Evolutionary conservation across 2,329 filamentous ascomycete genomes (phyloP), one percentile per base, ranked within the genome.

Genomic region (Celoporthe dispersa): DNA sequence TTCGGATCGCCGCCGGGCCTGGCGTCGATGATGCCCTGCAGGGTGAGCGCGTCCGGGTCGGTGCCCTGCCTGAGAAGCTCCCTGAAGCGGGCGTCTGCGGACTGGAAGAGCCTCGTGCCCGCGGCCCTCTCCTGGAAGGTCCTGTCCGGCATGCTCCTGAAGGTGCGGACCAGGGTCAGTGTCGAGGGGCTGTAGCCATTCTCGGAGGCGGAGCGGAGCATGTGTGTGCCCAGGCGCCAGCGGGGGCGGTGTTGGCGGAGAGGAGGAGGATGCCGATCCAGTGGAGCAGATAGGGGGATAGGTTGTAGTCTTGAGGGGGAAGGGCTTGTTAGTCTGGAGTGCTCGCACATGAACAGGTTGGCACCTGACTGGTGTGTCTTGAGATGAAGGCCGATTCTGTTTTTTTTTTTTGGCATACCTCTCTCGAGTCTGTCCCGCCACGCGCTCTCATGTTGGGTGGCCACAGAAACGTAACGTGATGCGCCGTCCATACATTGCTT

Each of bases 181-280:
- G 79, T 77, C 22, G 80, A 79, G 8, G 82, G 81, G 44, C 71
- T 64, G 73, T 83, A 82, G 51, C 73, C 77, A 1, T 79, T 71
- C 25, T 70, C 63, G 11, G 76, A 75, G 12, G 79, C 78, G 2
- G 78, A 77, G 68, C 76, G 66, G 59, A 83, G 75, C 73, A 84
- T 80, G 68, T 81, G 77, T 6, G 74, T 65, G 14, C 75, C 77
- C 2, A 83, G 69, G 35, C 69, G 62, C 61, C 65, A 71, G 11
- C 72, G 64, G 11, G 60, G 0, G 64, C 67, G 0, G 57, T 63
- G n/a, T 73, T 64, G 37, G 62, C 57, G 35, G 61, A 31, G 19
- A 74, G 63, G 22, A 81, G 73, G 8, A 79, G 60, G 19, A 75
- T 59, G 31, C 75, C 79, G 1, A 77, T 70, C 68, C 77, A 77